These are phyloP conservation scores for Aspergillus sp. DNA, from an alignment of 2,329 filamentous ascomycete species.

Conservation along the genomic window DNA sequence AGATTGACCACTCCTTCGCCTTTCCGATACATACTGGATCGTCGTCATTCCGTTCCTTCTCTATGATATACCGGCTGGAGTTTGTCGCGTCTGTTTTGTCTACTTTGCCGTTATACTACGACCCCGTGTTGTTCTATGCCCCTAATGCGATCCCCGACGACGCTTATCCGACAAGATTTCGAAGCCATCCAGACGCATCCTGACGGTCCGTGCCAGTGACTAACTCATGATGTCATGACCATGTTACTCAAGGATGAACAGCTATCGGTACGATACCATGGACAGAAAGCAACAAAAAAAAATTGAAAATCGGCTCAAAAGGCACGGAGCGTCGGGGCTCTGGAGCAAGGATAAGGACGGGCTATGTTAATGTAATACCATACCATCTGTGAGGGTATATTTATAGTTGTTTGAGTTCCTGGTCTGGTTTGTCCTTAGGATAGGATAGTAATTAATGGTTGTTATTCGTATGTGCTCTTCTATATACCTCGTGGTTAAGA, in stretches of 20 bases:
- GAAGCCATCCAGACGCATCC: neutral
- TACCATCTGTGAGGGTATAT: slow-evolving; percentile 11
- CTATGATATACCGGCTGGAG: neutral
- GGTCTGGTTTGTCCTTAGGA: slow-evolving; percentile 1
- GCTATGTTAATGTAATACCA: slow-evolving; percentile 20
- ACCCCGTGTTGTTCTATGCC: neutral
- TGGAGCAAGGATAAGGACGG: neutral
- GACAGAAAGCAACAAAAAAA: neutral
- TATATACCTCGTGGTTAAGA: neutral
- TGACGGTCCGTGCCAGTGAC: neutral
- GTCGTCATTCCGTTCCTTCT: neutral
- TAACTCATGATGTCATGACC: slow-evolving; percentile 5
- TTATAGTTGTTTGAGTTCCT: slow-evolving; percentile 8
- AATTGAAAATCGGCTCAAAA: neutral
- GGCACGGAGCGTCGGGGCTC: neutral
- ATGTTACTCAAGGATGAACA: slow-evolving; percentile 2
- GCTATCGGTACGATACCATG: neutral
- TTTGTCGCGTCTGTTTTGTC: neutral
- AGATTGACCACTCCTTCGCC: neutral
- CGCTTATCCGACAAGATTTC: slow-evolving; percentile 3
- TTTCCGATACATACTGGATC: slow-evolving; percentile 7
- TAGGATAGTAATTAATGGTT: slow-evolving; percentile 11
- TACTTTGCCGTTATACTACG: slow-evolving; percentile 4
- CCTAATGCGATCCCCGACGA: slow-evolving; percentile 3
- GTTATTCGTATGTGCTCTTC: neutral